phyloP scores from a whole-genome alignment of 352 stramenopile genomes.

The Phytophthora kernoviae region DNA sequence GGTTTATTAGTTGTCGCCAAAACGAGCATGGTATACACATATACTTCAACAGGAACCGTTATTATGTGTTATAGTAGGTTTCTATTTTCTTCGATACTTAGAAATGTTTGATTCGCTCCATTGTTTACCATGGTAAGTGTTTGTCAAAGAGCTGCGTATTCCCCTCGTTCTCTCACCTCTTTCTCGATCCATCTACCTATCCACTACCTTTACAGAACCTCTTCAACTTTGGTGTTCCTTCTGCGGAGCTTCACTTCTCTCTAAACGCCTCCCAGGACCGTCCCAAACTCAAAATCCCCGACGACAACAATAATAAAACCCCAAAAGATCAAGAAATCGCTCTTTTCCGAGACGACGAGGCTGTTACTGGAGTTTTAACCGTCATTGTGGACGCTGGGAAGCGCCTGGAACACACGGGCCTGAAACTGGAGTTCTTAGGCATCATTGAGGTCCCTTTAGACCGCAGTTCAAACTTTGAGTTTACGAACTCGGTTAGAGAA shows the following conservation, averaged over 20 bases:
- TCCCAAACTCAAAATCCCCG: constrained; percentile 20
- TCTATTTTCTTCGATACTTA: no score
- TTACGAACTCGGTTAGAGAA: constrained; percentile 91
- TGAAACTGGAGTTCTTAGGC: constrained; percentile 96
- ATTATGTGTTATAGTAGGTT: no score
- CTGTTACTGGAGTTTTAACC: constrained; percentile 66
- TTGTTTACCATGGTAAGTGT: no score
- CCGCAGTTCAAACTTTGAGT: constrained; percentile 88
- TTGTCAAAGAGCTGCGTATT: no score
- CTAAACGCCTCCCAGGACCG: constrained; percentile 40
- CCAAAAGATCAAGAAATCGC: constrained; percentile 46
- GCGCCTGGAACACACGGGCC: constrained; percentile 95
- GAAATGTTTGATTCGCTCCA: no score
- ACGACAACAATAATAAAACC: constrained; percentile 25
- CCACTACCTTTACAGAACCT: no score
- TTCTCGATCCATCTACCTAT: no score
- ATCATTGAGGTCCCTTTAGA: constrained; percentile 92
- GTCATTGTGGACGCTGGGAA: constrained; percentile 87
- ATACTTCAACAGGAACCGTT: no score
- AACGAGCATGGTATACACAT: no score
- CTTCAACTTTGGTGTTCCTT: constrained; percentile 54
- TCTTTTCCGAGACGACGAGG: constrained; percentile 60
- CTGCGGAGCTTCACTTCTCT: constrained; percentile 44
- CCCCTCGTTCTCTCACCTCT: no score
- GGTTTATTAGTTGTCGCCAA: no score